phyloP scores from a whole-genome alignment of 768 basidiomycete genomes.

The Suillus discolor region DNA sequence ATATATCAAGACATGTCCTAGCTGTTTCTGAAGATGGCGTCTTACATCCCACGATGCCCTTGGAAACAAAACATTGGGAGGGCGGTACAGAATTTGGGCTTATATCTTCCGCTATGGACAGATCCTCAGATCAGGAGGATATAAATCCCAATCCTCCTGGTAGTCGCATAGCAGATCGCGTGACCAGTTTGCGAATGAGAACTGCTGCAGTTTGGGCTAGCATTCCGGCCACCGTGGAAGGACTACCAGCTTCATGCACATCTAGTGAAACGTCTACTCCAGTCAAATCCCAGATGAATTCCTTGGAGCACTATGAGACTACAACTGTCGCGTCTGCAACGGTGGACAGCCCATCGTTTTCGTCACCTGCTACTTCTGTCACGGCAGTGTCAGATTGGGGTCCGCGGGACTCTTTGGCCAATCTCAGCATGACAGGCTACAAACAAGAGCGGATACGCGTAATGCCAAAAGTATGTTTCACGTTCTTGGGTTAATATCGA shows the following conservation, averaged over 20 bases:
- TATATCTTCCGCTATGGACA: neutral
- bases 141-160: constrained; percentile 12
- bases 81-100: too few relatives aligned
- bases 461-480: neutral
- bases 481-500: too few relatives aligned
- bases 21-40: neutral
- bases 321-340: neutral
- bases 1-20: neutral
- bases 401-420: neutral
- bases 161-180: constrained; percentile 26
- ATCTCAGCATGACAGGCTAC: neutral
- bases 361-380: constrained; percentile 4
- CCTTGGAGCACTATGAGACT: neutral
- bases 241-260: neutral
- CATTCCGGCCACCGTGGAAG: constrained; percentile 26
- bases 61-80: neutral
- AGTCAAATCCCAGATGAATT: neutral
- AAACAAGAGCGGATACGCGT: neutral
- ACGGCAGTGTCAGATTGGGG: constrained; percentile 3
- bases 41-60: neutral
- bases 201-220: constrained; percentile 28
- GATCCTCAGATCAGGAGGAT: neutral
- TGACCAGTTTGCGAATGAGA: constrained; percentile 27
- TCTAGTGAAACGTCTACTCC: constrained; percentile 1
- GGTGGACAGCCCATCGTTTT: neutral